Evolutionary conservation across 768 basidiomycete genomes (phyloP), one percentile per base, ranked within the genome.

Genomic region (Tylopilus balloui): DNA sequence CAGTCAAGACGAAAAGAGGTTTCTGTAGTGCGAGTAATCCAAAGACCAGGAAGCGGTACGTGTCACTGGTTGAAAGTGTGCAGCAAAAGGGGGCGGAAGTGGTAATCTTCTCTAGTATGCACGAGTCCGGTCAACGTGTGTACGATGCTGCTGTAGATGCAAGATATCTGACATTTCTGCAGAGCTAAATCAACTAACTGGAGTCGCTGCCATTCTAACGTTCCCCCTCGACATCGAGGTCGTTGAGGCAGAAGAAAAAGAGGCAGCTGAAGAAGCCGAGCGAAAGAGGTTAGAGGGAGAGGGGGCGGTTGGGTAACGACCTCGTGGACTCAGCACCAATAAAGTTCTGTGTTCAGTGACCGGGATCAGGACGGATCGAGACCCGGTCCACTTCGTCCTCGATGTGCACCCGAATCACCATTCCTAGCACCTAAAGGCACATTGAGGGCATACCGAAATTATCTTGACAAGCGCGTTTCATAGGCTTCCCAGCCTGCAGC

Each of bases 31-130:
- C 95, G 31, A 89, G 83, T 58, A 85, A 96, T 54, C 85, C 88
- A 5, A 69, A 66, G 17, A 77, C 79, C 43, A 75, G 96, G 42
- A 95, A 86, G 64, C 81, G 78, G 63, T 98, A 89, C 58, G 94
- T 99, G 27, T 73, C 70, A 39, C 74, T 98, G 29, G 92, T 95
- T 1, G 95, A 99, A 67, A 82, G 80, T 29, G 92, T 97, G 14
- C 83, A 86, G 57, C 77, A 82, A 39, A 90, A 88, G 55, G 92
- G 93, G 21, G 95, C 84, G 21, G 94, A 98, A 63, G 93, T 93
- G 6, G 75, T 97, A 17, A 93, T 97, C 55, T 99, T 98, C 69
- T 98, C 95, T 4, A 97, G 93, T 61, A 98, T 99, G 96, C 96
- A 99, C 64, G 96, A 99, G 70, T 92, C 90, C 19, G 96, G 96